Evolutionary conservation across 2,329 filamentous ascomycete genomes (phyloP), one percentile per base, ranked within the genome.

Genomic region (Aspergillus sp.): DNA sequence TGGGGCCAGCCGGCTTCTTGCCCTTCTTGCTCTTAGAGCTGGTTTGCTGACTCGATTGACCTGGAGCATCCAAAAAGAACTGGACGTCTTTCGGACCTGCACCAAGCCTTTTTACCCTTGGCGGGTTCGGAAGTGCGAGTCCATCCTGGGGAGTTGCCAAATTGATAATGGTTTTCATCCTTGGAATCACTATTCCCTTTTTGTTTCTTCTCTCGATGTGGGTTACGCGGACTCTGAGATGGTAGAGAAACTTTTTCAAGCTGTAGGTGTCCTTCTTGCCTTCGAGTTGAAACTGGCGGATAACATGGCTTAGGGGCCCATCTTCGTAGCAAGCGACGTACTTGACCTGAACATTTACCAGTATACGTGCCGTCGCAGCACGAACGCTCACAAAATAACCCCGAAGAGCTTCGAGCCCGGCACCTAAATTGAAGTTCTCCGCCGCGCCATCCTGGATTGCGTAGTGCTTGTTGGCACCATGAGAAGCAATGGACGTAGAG

Each of bases 351-450:
- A 88, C 74, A 56, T 89, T 89, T 12, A 88, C 69, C 1, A 89
- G 67, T 4, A 88, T 73, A 3, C 85, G 78, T 40, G 79, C 80
- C 14, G 84, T 82, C 3, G 84, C 81, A 2, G 83, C 80, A 5
- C 86, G 82, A 31, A 86, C 82, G 64, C 84, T 87, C 11, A 84
- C 76, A 65, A 83, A 88, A 70, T 84, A 89, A 0, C 86, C 86
- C 43, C 85, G 79, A 4, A 86, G 69, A 0, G 84, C 84, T 48
- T 82, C 75, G 0, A 89, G 73, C 1, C 84, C 84, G 11, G 68
- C 74, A 3, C 77, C 78, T 2, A 88, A 75, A 31, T 76, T 65
- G 3, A 67, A 65, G 0, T 56, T 61, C 48, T 82, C 74, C 6
- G 65, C 59, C 4, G 64, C 61, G 3, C 64, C 66, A 0, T 63